Base-by-base conservation (phyloP, 2,329 filamentous ascomycete species). In the Colletotrichum nymphaeae region DNA sequence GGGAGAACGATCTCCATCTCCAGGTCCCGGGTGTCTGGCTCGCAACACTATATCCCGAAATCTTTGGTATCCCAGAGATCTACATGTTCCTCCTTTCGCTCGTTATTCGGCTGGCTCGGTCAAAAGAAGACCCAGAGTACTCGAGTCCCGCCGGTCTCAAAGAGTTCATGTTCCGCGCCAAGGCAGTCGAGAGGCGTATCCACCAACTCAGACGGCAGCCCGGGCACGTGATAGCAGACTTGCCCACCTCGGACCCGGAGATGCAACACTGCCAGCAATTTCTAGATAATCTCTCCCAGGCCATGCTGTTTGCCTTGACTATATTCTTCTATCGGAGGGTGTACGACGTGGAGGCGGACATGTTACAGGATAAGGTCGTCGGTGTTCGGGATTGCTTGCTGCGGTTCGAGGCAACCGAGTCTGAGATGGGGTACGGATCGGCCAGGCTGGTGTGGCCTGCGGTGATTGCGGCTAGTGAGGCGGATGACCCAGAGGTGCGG, bases 1-100 rank as follows among this genome's bases (percentile, higher is more conserved):
- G 82, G 2, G 82, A 84, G 63, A 84, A 84, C 72, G 83, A 84
- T 67, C 74, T 84, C 1, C 82, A 83, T 56, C 78, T 84, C 9
- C 79, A 83, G 59, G 64, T 77, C 1, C 82, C 82, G 1, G 83
- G 83, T 3, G 69, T 78, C 3, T 85, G 80, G 77, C 75, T 80
- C 2, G 77, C 78, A 1, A 84, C 83, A 1, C 78, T 85, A 6
- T 85, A 85, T 56, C 83, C 83, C 0, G 81, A 84, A 66, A 83
- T 84, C 28, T 85, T 83, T 64, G 83, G 83, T 1, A 76, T 85
- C 16, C 83, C 82, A 0, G 83, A 85, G 67, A 67, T 77, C 1
- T 81, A 78, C 63, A 32, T 85, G 3, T 75, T 80, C 19, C 74
- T 83, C 2, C 74, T 83, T 12, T 83, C 82, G 0, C 78, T 79